phyloP scores from a whole-genome alignment of 176 grass and related monocot species.

The Juncus effusus region DNA sequence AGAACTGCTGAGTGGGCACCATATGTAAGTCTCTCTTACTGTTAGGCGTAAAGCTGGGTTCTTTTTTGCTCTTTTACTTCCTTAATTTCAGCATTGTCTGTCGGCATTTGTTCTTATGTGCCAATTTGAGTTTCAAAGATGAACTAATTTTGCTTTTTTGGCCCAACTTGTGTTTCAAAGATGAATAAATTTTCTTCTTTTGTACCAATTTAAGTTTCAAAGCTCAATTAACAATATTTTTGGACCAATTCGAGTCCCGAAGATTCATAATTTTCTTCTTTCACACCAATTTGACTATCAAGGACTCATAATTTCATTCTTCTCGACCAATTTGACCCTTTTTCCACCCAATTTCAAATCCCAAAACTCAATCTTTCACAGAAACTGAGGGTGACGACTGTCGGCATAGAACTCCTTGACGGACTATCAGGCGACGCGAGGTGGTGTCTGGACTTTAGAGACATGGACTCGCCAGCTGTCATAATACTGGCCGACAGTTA shows the following conservation, averaged over 20 bases:
- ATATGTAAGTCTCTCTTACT: constrained; percentile 46
- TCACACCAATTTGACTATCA: too few species aligned
- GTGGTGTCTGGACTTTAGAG: constrained; percentile 98
- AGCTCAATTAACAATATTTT: too few species aligned
- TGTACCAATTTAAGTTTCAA: too few species aligned
- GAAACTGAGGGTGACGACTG: constrained; percentile 88
- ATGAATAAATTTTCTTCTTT: too few species aligned
- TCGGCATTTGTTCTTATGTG: constrained; percentile 4
- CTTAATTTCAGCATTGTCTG: constrained; percentile 9
- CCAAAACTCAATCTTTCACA: constrained; percentile 14
- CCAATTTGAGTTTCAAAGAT: too few species aligned
- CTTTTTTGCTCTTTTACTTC: constrained; percentile 3
- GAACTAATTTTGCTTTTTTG: too few species aligned
- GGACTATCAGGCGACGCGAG: constrained; percentile 59
- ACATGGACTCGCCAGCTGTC: constrained; percentile 84
- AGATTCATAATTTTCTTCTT: too few species aligned
- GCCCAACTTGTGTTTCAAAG: too few species aligned
- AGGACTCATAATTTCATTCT: too few species aligned
- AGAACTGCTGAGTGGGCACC: constrained; percentile 79
- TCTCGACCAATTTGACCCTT: too few species aligned
- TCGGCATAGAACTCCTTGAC: constrained; percentile 80
- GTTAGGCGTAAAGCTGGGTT: background rate
- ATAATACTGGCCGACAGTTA: constrained; percentile 65
- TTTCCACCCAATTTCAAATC: too few species aligned
- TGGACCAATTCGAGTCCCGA: too few species aligned